phyloP scores from a whole-genome alignment of 1,139 yeast species.

The Pichia sp. region DNA sequence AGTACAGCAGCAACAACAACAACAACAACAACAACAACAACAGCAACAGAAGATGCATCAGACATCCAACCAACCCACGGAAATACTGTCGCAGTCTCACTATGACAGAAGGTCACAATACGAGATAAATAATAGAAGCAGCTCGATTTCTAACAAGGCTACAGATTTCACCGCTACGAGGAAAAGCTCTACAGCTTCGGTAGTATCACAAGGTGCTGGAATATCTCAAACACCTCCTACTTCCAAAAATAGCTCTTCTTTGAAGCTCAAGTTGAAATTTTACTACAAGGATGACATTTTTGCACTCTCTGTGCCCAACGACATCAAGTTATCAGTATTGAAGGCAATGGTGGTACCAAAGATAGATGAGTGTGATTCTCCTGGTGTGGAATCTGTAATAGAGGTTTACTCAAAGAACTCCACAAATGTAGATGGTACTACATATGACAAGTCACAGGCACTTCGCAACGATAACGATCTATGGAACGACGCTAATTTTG shows the following conservation, averaged over 20 bases:
- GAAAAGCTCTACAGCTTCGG: constrained; percentile 10
- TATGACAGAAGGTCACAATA: constrained; percentile 33
- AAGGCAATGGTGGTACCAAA: constrained; percentile 64
- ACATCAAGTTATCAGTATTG: constrained; percentile 57
- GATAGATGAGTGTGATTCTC: constrained; percentile 38
- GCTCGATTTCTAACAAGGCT: constrained; percentile 22
- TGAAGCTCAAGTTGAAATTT: constrained; percentile 65
- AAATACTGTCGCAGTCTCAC: constrained; percentile 30
- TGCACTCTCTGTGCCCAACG: constrained; percentile 71
- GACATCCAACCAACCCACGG: constrained; percentile 1
- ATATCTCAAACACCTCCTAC: constrained; percentile 14
- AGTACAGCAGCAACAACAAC: constrained; percentile 14
- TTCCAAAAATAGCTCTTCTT: constrained; percentile 5
- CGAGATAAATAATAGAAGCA: constrained; percentile 24
- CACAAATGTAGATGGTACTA: constrained; percentile 24
- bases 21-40: constrained; percentile 7
- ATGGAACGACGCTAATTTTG: constrained; percentile 27
- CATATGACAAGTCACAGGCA: constrained; percentile 21
- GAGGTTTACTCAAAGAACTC: constrained; percentile 30
- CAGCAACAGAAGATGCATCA: background rate
- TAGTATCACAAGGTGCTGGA: constrained; percentile 10
- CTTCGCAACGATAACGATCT: constrained; percentile 24
- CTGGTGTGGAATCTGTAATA: constrained; percentile 22
- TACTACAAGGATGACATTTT: constrained; percentile 87
- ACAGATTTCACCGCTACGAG: constrained; percentile 21